Percentiles rank a stretch among this genome's conserved stretches.
These are phyloP conservation scores for Pichia sp. DNA, from an alignment of 1,139 yeast genomes.

Conservation along the genomic window DNA sequence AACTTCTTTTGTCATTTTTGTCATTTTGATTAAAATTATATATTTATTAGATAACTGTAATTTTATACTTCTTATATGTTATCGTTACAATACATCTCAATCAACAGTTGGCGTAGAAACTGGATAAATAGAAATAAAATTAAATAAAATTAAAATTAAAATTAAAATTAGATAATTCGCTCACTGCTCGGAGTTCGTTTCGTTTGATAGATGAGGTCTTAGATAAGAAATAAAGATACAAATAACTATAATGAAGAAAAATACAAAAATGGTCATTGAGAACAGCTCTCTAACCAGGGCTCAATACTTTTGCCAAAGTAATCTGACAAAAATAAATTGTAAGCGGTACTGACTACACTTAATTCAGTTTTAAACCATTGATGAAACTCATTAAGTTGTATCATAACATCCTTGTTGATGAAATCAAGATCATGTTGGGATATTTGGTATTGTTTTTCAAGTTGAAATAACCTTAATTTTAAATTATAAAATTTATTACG, in stretches of 20 bases:
- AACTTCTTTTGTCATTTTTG: neutral
- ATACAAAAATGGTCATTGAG: neutral
- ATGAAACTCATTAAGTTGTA: slow-evolving; percentile 25
- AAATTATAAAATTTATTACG: slow-evolving; percentile 40
- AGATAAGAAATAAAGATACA: no score
- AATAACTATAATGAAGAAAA: no score
- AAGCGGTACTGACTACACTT: slow-evolving; percentile 17
- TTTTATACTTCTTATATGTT: no score
- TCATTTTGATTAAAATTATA: neutral
- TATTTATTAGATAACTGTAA: no score
- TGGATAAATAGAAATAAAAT: no score
- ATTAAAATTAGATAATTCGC: no score
- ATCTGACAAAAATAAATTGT: slow-evolving; percentile 22
- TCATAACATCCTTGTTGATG: slow-evolving; percentile 36
- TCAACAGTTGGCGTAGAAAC: no score
- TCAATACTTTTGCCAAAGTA: slow-evolving; percentile 21
- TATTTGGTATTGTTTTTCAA: slow-evolving; percentile 46
- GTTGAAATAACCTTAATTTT: slow-evolving; percentile 36
- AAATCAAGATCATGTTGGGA: slow-evolving; percentile 41
- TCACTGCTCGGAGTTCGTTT: no score
- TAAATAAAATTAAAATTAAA: no score
- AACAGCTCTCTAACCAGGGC: slow-evolving; percentile 18
- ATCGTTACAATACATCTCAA: no score
- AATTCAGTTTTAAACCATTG: slow-evolving; percentile 27
- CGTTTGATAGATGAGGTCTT: no score